Evolutionary conservation across 257 asterid species (phyloP), one percentile per base, ranked within the genome.

Genomic region (Sherardia arvensis): DNA sequence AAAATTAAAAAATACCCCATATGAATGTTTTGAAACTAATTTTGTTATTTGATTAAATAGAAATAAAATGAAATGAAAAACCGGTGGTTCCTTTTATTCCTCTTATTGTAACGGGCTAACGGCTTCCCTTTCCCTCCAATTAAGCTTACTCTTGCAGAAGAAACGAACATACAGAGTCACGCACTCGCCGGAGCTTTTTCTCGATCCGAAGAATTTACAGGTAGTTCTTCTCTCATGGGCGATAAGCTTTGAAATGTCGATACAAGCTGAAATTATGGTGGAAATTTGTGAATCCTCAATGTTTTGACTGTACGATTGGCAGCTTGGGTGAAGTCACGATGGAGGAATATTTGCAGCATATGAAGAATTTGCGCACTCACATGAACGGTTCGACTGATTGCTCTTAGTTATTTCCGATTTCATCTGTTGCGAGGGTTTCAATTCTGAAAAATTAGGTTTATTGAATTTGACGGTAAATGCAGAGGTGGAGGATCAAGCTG

Each of bases 401-500:
- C 18, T 64, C 40, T 57, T 34, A 51, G 7, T 51, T 20, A 51
- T 51, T 49, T 17, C 56, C 5, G 26, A 51, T 20, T 51, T 51
- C 22, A 0, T 21, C 17, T 17, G 22, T 53, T 53, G 30, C 28
- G n/a, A 20, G 57, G 15, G 57, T 20, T 53, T 53, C 28, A 1
- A 51, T 7, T 51, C 22, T 8, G 57, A 51, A n/a, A 36, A n/a
- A 20, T 20, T 56, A 27, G 20, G 61, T 28, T 12, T 14, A 58
- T n/a, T 45, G 66, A 54, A 62, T 8, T 62, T 20, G 4, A 36
- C 34, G 5, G 22, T 47, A 5, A 45, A 66, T 79, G 76, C 83
- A 90, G 97, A 90, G 84, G 98, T 79, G 77, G 98, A 91, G 74
- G 98, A 91, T 82, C 94, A 91, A 69, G 96, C 88, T 18, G 90